Conservation (phyloP, 352 stramenopile species). For the Pythium sukuiense region DNA sequence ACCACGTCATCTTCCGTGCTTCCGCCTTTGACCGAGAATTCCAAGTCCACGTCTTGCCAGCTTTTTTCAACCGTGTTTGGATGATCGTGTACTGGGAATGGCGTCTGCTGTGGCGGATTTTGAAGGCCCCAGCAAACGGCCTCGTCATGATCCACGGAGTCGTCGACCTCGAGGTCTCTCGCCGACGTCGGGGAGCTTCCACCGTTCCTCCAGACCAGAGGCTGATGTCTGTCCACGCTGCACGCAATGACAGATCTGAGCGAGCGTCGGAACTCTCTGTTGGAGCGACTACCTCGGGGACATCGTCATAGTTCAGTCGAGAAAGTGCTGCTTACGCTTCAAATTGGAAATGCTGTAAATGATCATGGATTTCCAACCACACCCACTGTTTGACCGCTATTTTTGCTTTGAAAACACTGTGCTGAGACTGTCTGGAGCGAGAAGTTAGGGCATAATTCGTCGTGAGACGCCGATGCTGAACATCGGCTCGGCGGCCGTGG, state of each 20-base stretch:
- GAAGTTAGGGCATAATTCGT: neutral
- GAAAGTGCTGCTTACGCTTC: neutral
- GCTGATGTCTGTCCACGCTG: neutral
- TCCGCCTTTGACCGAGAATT: slow-evolving; percentile 3
- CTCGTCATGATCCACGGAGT: slow-evolving; percentile 29
- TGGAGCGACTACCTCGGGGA: neutral
- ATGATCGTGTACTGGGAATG: slow-evolving; percentile 31
- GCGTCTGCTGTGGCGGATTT: slow-evolving; percentile 23
- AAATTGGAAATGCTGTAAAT: too few species aligned
- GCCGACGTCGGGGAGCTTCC: neutral
- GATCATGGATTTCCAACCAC: too few species aligned
- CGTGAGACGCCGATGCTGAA: neutral
- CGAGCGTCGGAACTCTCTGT: neutral
- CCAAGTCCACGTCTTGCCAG: slow-evolving; percentile 20
- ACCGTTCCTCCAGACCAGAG: neutral
- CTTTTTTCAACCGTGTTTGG: slow-evolving; percentile 29
- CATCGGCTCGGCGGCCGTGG: neutral
- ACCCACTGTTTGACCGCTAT: neutral
- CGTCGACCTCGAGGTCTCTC: slow-evolving; percentile 14
- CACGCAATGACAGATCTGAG: neutral
- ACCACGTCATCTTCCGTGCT: slow-evolving; percentile 8
- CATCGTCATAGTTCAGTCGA: neutral
- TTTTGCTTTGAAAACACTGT: neutral
- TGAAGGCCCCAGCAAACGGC: slow-evolving; percentile 7
- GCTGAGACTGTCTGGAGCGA: neutral